A percentile compares a stretch with the other conserved stretches of the same genome.
phyloP scores from a whole-genome alignment of 2,329 filamentous ascomycete genomes.

The Colletotrichum liriopes region DNA sequence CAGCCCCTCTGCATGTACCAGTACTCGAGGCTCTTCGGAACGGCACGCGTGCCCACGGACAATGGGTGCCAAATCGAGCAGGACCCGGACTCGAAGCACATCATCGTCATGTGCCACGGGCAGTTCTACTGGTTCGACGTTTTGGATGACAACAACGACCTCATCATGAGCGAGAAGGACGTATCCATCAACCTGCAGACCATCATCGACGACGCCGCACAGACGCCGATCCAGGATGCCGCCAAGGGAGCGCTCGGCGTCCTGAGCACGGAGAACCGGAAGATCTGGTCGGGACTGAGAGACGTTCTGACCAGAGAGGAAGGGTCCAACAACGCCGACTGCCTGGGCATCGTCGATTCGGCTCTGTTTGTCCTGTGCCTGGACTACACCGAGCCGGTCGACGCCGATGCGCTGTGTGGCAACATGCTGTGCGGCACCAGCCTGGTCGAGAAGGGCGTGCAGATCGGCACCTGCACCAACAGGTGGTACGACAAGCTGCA shows the following conservation, averaged over 20 bases:
- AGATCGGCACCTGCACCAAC: conserved; percentile 98
- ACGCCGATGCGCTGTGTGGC: conserved; percentile 88
- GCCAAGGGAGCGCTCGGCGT: conserved; percentile 96
- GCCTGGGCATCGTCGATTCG: conserved; percentile 94
- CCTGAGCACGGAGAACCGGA: conserved; percentile 95
- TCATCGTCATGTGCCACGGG: conserved; percentile 93
- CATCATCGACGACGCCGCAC: conserved; percentile 90
- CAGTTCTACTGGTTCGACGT: conserved; percentile 99
- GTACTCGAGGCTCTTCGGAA: conserved; percentile 95
- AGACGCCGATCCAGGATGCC: conserved; percentile 92
- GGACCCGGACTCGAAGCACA: conserved; percentile 91
- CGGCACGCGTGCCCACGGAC: conserved; percentile 92
- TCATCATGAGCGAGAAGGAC: conserved; percentile 98
- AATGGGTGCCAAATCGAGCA: conserved; percentile 97
- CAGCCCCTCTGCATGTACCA: conserved; percentile 98
- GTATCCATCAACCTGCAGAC: conserved; percentile 92
- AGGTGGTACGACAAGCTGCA: conserved; percentile 99
- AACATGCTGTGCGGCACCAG: conserved; percentile 99
- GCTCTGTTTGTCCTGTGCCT: conserved; percentile 93
- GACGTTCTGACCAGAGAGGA: conserved; percentile 90
- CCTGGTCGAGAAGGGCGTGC: conserved; percentile 91
- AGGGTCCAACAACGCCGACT: conserved; percentile 95
- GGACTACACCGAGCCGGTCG: conserved; percentile 90
- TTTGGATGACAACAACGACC: conserved; percentile 91
- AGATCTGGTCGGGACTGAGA: conserved; percentile 92